Evolutionary conservation across 2,329 filamentous ascomycete species (phyloP), one percentile per base, ranked within the genome.

Genomic region (Scedosporium minutisporum): DNA sequence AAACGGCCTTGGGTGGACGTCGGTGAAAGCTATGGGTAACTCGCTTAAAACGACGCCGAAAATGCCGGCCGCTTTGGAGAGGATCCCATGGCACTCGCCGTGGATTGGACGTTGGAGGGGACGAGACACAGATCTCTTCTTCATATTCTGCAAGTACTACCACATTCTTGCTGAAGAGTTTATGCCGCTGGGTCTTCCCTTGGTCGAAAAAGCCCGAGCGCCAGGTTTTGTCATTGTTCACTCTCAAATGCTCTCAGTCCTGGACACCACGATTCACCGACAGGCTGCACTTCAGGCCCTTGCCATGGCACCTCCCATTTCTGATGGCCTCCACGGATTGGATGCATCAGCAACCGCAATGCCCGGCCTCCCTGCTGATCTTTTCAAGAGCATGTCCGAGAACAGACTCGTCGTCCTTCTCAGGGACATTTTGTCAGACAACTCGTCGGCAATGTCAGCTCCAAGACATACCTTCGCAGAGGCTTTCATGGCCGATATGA

Each of bases 21-120:
- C 82, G 3, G 78, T 79, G 5, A 80, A 75, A 63, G 67, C 70
- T 3, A 73, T 82, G 67, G 78, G 76, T 64, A 71, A 82, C 78
- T 73, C 78, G 77, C 78, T 96, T 55, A 88, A 86, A 65, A 84
- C 85, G 65, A 82, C 86, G 1, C 82, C 87, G 7, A 80, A 79
- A 65, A 77, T 88, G 61, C 88, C 91, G 1, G 72, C 92, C 46
- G 83, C 87, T 33, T 85, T 89, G 4, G 81, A 85, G 33, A 85
- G 87, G 66, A 87, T 96, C n/a, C 80, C 87, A 53, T 97, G 93
- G 92, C 86, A 89, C 68, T 90, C 91, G 1, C 86, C 87, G 0
- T 97, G 93, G 93, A 79, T 90, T 6, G 85, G 88, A 46, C 85
- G 91, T 65, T 97, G 93, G 93, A 88, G 86, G 65, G 93, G 93